Percentiles rank a stretch among this genome's conserved stretches.
Conservation (phyloP, 495 filamentous ascomycete genomes). For the Terfezia boudieri region DNA sequence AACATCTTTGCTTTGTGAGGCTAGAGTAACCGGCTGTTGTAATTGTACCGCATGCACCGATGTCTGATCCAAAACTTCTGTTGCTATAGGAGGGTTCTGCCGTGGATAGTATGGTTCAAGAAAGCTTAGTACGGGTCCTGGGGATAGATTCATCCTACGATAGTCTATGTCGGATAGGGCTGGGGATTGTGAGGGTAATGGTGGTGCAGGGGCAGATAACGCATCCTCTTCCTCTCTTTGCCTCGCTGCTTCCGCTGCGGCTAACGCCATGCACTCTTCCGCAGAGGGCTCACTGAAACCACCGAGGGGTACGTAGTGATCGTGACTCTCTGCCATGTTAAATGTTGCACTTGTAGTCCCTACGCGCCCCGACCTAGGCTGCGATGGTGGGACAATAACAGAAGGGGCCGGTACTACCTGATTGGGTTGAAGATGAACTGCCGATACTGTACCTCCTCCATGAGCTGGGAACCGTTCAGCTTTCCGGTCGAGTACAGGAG, state of each 20-base stretch:
- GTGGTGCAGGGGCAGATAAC: background rate
- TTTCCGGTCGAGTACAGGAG: background rate
- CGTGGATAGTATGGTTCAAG: background rate
- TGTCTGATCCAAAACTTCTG: too few species aligned
- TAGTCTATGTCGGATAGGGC: background rate
- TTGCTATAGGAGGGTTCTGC: too few species aligned
- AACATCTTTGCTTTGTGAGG: too few species aligned
- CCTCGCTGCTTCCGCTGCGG: background rate
- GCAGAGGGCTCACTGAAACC: too few species aligned
- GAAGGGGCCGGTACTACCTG: background rate
- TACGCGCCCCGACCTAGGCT: background rate
- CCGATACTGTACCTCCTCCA: background rate
- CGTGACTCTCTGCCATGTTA: background rate
- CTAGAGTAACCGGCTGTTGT: too few species aligned
- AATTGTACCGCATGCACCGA: too few species aligned
- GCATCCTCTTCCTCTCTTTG: background rate
- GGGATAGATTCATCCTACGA: background rate
- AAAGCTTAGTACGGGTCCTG: background rate
- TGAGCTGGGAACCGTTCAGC: background rate
- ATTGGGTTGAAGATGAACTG: background rate
- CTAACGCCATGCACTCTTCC: background rate
- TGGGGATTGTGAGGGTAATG: background rate
- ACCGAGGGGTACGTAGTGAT: background rate
- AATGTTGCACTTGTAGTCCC: background rate
- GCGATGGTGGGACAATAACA: background rate